Evolutionary conservation across 2,329 filamentous ascomycete genomes (phyloP).

Genomic region (Uncinocarpus reesii): DNA sequence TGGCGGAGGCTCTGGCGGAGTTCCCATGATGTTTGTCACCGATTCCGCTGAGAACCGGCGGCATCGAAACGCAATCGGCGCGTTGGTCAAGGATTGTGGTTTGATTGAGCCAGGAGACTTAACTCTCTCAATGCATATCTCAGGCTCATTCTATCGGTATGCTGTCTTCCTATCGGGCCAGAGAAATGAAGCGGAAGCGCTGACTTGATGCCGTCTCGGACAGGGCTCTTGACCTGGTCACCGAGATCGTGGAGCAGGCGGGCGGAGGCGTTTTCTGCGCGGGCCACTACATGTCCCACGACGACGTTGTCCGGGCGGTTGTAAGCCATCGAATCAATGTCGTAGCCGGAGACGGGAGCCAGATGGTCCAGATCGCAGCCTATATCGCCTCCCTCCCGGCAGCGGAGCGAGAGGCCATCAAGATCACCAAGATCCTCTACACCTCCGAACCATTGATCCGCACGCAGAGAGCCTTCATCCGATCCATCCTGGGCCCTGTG

Average conservation of each 20-base stretch:
- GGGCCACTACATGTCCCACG: slow-evolving; percentile 24
- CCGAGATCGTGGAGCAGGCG: slow-evolving; percentile 35
- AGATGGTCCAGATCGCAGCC: slow-evolving; percentile 31
- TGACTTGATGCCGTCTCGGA: no score
- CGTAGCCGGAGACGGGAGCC: slow-evolving; percentile 32
- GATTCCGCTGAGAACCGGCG: slow-evolving; percentile 35
- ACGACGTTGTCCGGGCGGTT: slow-evolving; percentile 23
- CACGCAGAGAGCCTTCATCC: slow-evolving; percentile 28
- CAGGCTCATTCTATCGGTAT: slow-evolving; percentile 34
- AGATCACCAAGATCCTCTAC: slow-evolving; percentile 37
- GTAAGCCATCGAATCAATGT: slow-evolving; percentile 31
- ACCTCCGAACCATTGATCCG: slow-evolving; percentile 35
- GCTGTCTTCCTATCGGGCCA: no score
- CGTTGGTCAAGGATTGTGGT: slow-evolving; percentile 24
- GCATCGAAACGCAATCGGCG: slow-evolving; percentile 31
- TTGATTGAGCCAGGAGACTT: slow-evolving; percentile 32
- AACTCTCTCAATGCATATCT: slow-evolving; percentile 32
- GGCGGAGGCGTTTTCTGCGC: slow-evolving; percentile 34
- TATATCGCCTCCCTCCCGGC: slow-evolving; percentile 27
- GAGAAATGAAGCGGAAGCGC: no score
- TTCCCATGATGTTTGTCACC: slow-evolving; percentile 34
- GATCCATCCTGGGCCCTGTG: slow-evolving; percentile 24
- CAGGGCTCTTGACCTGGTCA: slow-evolving; percentile 33
- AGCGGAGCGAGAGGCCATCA: slow-evolving; percentile 19
- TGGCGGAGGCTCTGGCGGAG: slow-evolving; percentile 31